Conservation (phyloP, 2,329 filamentous ascomycete species). For the Epichloe festucae region DNA sequence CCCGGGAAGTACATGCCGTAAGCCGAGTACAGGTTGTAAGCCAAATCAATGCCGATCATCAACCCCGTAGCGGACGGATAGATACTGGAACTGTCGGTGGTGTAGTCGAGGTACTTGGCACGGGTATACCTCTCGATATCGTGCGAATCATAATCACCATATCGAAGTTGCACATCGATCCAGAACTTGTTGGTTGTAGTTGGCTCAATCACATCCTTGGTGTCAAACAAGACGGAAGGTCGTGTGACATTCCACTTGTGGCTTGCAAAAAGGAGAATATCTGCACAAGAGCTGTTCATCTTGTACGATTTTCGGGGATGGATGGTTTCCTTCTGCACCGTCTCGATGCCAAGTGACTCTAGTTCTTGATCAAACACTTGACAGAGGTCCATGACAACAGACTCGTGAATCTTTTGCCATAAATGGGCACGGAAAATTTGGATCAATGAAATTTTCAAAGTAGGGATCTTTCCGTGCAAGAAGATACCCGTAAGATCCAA, state of each 20-base stretch:
- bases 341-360: constrained; percentile 90
- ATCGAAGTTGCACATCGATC: constrained; percentile 91
- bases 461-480: constrained; percentile 97
- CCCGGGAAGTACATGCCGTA: constrained; percentile 99
- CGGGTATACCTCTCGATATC: constrained; percentile 96
- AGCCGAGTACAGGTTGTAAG: constrained; percentile 96
- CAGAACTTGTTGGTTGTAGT: constrained; percentile 99
- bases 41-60: constrained; percentile 95
- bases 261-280: constrained; percentile 83
- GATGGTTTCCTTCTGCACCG: constrained; percentile 97
- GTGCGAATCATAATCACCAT: constrained; percentile 97
- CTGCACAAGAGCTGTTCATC: constrained; percentile 99
- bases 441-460: constrained; percentile 92
- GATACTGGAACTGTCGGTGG: constrained; percentile 95
- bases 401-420: constrained; percentile 99
- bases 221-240: constrained; percentile 87
- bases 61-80: constrained; percentile 93
- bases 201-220: constrained; percentile 85
- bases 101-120: constrained; percentile 98
- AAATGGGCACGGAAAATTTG: constrained; percentile 99
- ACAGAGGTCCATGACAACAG: constrained; percentile 95
- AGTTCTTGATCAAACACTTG: constrained; percentile 97
- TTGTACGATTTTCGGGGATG: constrained; percentile 99
- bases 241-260: constrained; percentile 98
- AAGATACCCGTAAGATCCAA: constrained; percentile 97